Conservation (phyloP, 345 rosid species). For the thale cress (Arabidopsis thaliana) region TAIR10.1 NC_003076.8:15761001-15761500, state of each 20-base stretch:
- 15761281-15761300: background rate
- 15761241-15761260: background rate
- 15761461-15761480: slow-evolving; percentile 38
- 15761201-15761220: slow-evolving; percentile 38
- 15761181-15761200: slow-evolving; percentile 22
- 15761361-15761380: slow-evolving; percentile 9
- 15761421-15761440: slow-evolving; percentile 1
- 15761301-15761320: slow-evolving; percentile 13
- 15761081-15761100: slow-evolving; percentile 16
- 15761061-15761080: slow-evolving; percentile 30
- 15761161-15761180: slow-evolving; percentile 31
- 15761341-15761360: slow-evolving; percentile 16
- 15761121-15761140: slow-evolving; percentile 26
- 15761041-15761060: slow-evolving; percentile 17
- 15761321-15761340: slow-evolving; percentile 3
- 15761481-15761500: slow-evolving; percentile 31
- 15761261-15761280: background rate
- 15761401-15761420: background rate
- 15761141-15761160: slow-evolving; percentile 9
- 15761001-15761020: background rate
- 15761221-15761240: slow-evolving; percentile 38
- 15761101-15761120: slow-evolving; percentile 14
- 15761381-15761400: slow-evolving; percentile 21
- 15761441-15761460: slow-evolving; percentile 25
- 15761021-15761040: slow-evolving; percentile 1